A percentile compares a stretch with the other conserved stretches of the same genome.
These are phyloP conservation scores for Geranomyces michiganensis DNA, from an alignment of 192 early-diverging fungal genomes.

Conservation along the genomic window DNA sequence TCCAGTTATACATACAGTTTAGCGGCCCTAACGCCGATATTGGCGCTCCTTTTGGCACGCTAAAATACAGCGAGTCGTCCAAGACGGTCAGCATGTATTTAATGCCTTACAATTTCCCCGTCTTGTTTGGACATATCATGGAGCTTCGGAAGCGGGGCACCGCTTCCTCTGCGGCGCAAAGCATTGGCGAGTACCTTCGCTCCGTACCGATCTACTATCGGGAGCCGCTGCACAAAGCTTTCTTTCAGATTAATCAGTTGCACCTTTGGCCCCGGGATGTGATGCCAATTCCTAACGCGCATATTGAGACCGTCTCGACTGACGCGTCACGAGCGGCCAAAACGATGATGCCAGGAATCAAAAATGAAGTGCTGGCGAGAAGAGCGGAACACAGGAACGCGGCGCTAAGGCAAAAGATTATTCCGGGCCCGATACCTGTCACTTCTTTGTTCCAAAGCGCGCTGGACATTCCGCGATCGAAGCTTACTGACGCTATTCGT, in stretches of 20 bases:
- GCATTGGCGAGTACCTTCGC: constrained; percentile 28
- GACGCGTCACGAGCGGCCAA: neutral
- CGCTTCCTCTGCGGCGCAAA: neutral
- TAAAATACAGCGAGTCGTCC: constrained; percentile 66
- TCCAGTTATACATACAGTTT: constrained; percentile 51
- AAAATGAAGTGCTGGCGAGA: neutral
- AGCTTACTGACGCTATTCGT: constrained; percentile 55
- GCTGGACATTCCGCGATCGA: constrained; percentile 66
- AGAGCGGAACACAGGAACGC: neutral
- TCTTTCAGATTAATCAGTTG: constrained; percentile 39
- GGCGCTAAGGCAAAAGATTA: neutral
- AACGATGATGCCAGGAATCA: neutral
- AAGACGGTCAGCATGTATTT: constrained; percentile 75
- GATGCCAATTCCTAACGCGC: neutral
- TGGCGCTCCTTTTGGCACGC: constrained; percentile 74
- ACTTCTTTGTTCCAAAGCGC: constrained; percentile 29
- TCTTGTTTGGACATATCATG: constrained; percentile 69
- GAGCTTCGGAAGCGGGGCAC: constrained; percentile 21
- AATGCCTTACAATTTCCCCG: constrained; percentile 78
- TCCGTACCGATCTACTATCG: constrained; percentile 45
- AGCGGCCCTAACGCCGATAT: constrained; percentile 64
- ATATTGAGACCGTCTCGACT: neutral
- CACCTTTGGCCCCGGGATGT: constrained; percentile 38
- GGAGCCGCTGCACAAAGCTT: constrained; percentile 53
- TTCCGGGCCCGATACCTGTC: neutral